Evolutionary conservation across 2,329 filamentous ascomycete genomes (phyloP), one percentile per base, ranked within the genome.

Genomic region (Ceratocystis destructans): DNA sequence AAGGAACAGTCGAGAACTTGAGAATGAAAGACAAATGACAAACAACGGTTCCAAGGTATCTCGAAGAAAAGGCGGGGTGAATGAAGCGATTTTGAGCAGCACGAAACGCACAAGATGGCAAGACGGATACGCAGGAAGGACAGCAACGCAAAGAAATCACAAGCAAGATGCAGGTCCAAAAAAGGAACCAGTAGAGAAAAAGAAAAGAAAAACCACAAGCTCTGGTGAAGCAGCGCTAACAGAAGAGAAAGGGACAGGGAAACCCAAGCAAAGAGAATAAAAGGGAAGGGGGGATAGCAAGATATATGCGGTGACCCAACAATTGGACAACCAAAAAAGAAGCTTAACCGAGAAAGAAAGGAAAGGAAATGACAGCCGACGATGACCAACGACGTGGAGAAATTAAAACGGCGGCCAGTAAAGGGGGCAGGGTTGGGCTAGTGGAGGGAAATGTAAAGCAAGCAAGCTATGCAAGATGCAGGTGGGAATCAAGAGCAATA

Each of bases 121-220:
- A 62, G 44, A 65, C 61, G 53, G 57, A 63, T 46, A 67, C 44
- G 62, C 64, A 45, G 45, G 61, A 66, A 66, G 62, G 44, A 68
- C 59, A 57, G 63, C 45, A 55, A 65, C 41, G 61, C 46, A 65
- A 61, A 67, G 57, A 41, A 67, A 62, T 50, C 22, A 66, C 50
- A 22, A 33, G 44, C 64, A 62, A 33, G 41, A 31, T 69, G 61
- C 64, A 67, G 67, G 37, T 62, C 41, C 53, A 45, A 45, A 64
- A 46, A 67, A 69, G 65, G 65, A 68, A 69, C 69, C 69, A 71
- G 68, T 69, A 70, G 68, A 65, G 70, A 69, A 70, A 66, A 68
- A 68, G 68, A 68, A 17, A 62, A 66, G 33, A 61, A 28, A 64
- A 53, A 64, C 64, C 50, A 53, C 50, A 64, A 28, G 48, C 48